Base-by-base conservation (phyloP, 768 basidiomycete species). In the Symmetrospora coprosmae region DNA sequence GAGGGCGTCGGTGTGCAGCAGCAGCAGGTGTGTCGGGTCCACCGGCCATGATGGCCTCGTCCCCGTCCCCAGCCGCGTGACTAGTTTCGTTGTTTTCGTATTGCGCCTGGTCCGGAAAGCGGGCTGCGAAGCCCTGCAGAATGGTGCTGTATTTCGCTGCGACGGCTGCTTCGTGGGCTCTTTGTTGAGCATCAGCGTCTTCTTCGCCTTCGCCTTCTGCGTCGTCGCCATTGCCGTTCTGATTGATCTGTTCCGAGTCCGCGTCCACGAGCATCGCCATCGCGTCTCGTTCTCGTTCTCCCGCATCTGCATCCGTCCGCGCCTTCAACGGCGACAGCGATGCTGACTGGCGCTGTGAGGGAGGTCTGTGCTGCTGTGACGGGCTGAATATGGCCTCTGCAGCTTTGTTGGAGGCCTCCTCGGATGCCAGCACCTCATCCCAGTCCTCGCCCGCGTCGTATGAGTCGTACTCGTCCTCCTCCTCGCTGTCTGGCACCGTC, bases 401-500 rank as follows among this genome's bases (percentile, higher is more conserved):
- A 31, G 38, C 41, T n/a, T n/a, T n/a, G 11, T 56, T 45, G n/a
- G 39, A 23, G 4, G 35, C 38, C n/a, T 56, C 40, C 3, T 8
- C 38, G 17, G 53, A 19, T 27, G 43, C 17, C 14, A 38, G 21
- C n/a, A 37, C 53, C 21, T 11, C 47, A 19, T 56, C 38, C 38
- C 33, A 53, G 23, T 37, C 28, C 19, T 34, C 31, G 31, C 38
- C 49, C n/a, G 33, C 30, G 49, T 50, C 33, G 30, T 34, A 16
- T 9, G 49, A 30, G 23, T 50, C 49, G 11, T 9, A 50, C 23
- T 50, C 49, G 33, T 50, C 49, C 27, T 50, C 47, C n/a, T 49
- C 47, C n/a, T 50, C 49, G 49, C 49, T 50, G 49, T 50, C 49
- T 25, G 49, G 28, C 17, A 50, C 38, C 49, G 38, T 39, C 13